Evolutionary conservation across 2,329 filamentous ascomycete genomes (phyloP).

Genomic region (Thyridium curvatum): DNA sequence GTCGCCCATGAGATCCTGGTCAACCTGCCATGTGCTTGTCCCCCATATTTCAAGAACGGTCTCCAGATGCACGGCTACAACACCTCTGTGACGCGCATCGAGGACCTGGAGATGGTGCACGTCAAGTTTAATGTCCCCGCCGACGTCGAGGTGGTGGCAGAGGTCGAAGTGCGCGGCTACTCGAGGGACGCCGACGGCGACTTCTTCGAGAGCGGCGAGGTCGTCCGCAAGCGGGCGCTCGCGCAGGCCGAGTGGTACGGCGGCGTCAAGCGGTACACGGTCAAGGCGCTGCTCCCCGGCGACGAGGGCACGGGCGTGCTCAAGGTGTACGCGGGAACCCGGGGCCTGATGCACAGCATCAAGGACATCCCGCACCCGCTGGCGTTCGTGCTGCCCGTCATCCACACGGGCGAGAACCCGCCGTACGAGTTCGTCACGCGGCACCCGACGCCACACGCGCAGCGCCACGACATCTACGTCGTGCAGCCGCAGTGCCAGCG

Average conservation of each 20-base stretch:
- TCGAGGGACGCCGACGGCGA: constrained; percentile 83
- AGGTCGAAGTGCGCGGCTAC: constrained; percentile 81
- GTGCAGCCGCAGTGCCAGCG: constrained; percentile 89
- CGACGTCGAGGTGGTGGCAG: constrained; percentile 86
- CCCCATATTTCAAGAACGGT: constrained; percentile 78
- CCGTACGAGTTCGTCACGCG: constrained; percentile 88
- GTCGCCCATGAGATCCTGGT: constrained; percentile 81
- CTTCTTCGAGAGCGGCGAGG: constrained; percentile 85
- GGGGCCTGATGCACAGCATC: constrained; percentile 94
- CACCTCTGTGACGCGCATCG: constrained; percentile 76
- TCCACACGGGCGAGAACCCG: constrained; percentile 88
- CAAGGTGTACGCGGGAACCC: constrained; percentile 89
- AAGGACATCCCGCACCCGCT: constrained; percentile 92
- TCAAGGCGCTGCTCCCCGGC: constrained; percentile 86
- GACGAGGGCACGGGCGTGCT: constrained; percentile 85
- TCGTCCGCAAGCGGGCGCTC: constrained; percentile 77
- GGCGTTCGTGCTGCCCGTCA: constrained; percentile 81
- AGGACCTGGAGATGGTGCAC: constrained; percentile 90
- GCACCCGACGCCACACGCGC: constrained; percentile 95
- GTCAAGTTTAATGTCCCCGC: constrained; percentile 80
- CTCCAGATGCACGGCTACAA: constrained; percentile 85
- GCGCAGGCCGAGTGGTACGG: constrained; percentile 88
- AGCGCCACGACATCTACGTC: constrained; percentile 93
- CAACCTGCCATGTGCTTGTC: constrained; percentile 78
- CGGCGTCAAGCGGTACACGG: constrained; percentile 82